A percentile compares a stretch with the other conserved stretches of the same genome.
phyloP scores from a whole-genome alignment of 2,329 filamentous ascomycete genomes.

The Orbilia brochopaga region DNA sequence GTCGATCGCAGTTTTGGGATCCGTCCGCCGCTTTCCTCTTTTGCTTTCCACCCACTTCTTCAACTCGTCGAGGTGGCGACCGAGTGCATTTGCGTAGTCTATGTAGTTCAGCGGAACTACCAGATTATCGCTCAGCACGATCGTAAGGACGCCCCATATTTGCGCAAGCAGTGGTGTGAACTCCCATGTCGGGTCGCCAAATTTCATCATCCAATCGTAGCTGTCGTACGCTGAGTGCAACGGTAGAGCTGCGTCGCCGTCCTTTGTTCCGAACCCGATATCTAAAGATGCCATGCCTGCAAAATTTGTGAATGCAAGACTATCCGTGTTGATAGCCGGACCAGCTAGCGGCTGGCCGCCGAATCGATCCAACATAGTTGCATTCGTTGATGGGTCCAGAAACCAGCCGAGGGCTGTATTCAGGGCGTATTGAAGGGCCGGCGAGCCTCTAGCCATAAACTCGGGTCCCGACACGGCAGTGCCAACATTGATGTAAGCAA shows the following conservation, averaged over 20 bases:
- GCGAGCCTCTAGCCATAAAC: slow-evolving; percentile 80
- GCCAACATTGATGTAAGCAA: slow-evolving; percentile 91
- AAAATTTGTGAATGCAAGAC: slow-evolving; percentile 86
- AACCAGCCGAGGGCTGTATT: slow-evolving; percentile 76
- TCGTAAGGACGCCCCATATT: slow-evolving; percentile 69
- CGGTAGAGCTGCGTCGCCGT: slow-evolving; percentile 68
- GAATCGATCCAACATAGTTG: slow-evolving; percentile 77
- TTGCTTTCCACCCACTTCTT: slow-evolving; percentile 67
- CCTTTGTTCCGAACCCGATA: slow-evolving; percentile 68
- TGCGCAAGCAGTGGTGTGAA: slow-evolving; percentile 79
- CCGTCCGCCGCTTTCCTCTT: slow-evolving; percentile 59
- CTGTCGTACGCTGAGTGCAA: slow-evolving; percentile 88
- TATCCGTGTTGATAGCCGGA: slow-evolving; percentile 46
- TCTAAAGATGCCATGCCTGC: slow-evolving; percentile 88
- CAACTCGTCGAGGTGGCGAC: slow-evolving; percentile 70
- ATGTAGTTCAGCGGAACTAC: slow-evolving; percentile 70
- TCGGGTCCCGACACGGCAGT: slow-evolving; percentile 75
- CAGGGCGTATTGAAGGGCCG: slow-evolving; percentile 76
- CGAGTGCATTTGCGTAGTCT: slow-evolving; percentile 67
- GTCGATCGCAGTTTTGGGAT: slow-evolving; percentile 59
- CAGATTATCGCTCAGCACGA: slow-evolving; percentile 67
- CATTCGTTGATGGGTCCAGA: slow-evolving; percentile 72
- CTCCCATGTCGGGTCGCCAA: slow-evolving; percentile 81
- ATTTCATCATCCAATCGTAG: slow-evolving; percentile 80
- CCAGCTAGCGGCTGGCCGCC: slow-evolving; percentile 68